Evolutionary conservation across 1,284 basidiomycete genomes (phyloP).

Genomic region (Tranzscheliella williamsii): DNA sequence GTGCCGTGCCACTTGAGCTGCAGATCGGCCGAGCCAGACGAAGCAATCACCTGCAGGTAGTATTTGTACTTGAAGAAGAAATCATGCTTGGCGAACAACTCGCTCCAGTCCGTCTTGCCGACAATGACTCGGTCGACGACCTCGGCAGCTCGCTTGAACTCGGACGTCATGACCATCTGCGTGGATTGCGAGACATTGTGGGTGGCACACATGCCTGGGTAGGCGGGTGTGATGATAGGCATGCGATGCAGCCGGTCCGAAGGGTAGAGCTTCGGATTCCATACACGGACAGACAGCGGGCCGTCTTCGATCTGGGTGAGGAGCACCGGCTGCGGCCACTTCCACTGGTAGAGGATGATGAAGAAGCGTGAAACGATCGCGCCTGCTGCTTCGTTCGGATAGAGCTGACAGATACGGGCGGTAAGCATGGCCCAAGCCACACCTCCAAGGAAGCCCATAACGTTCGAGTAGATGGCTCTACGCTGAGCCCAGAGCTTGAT

Average conservation of each 20-base stretch:
- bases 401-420: slow-evolving; percentile 96
- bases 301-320: slow-evolving; percentile 91
- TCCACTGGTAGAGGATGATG: slow-evolving; percentile 95
- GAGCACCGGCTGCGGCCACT: slow-evolving; percentile 96
- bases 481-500: slow-evolving; percentile 98
- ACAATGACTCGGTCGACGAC: slow-evolving; percentile 90
- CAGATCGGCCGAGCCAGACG: slow-evolving; percentile 74
- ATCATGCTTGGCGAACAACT: slow-evolving; percentile 86
- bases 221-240: slow-evolving; percentile 99
- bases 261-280: slow-evolving; percentile 98
- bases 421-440: slow-evolving; percentile 99
- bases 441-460: slow-evolving; percentile 95
- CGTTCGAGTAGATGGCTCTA: slow-evolving; percentile 96
- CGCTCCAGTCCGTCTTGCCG: slow-evolving; percentile 76
- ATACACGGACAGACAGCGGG: slow-evolving; percentile 87
- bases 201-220: slow-evolving; percentile 99
- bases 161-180: slow-evolving; percentile 93
- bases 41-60: slow-evolving; percentile 97
- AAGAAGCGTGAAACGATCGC: slow-evolving; percentile 96
- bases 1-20: slow-evolving; percentile 97
- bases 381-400: slow-evolving; percentile 90
- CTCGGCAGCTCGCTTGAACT: slow-evolving; percentile 90
- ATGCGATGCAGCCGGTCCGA: slow-evolving; percentile 91
- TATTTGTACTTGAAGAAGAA: slow-evolving; percentile 97
- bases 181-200: slow-evolving; percentile 97